Evolutionary conservation across 2,329 filamentous ascomycete species (phyloP).

Genomic region (Scolecobasidium constrictum): DNA sequence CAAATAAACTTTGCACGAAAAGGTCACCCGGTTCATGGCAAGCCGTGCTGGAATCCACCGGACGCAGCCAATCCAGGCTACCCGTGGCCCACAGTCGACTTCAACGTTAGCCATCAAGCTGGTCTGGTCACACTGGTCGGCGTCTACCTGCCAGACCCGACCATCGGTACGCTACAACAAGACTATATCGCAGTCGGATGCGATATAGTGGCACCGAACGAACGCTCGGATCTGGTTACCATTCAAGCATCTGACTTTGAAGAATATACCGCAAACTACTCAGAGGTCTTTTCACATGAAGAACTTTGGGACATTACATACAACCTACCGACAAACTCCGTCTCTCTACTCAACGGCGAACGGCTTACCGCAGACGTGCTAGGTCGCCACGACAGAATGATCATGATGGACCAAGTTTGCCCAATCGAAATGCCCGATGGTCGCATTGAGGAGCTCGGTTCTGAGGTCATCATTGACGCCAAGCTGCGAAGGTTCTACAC

Average conservation of each 20-base stretch:
- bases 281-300: slow-evolving; percentile 53
- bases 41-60: slow-evolving; percentile 37
- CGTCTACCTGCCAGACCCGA: slow-evolving; percentile 17
- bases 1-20: slow-evolving; percentile 44
- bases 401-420: slow-evolving; percentile 26
- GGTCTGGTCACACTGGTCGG: slow-evolving; percentile 61
- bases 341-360: slow-evolving; percentile 34
- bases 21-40: slow-evolving; percentile 40
- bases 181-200: slow-evolving; percentile 42
- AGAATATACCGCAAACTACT: slow-evolving; percentile 60
- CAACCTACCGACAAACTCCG: slow-evolving; percentile 25
- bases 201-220: slow-evolving; percentile 65
- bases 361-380: slow-evolving; percentile 27
- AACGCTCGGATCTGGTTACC: slow-evolving; percentile 52
- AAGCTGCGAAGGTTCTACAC: slow-evolving; percentile 64
- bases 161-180: slow-evolving; percentile 2
- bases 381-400: slow-evolving; percentile 32
- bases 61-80: slow-evolving; percentile 20
- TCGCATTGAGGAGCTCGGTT: slow-evolving; percentile 26
- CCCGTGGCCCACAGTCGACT: slow-evolving; percentile 37
- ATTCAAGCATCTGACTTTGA: slow-evolving; percentile 53
- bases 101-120: slow-evolving; percentile 72
- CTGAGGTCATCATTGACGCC: slow-evolving; percentile 41
- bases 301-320: slow-evolving; percentile 56
- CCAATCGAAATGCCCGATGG: slow-evolving; percentile 23